Evolutionary conservation across 148 eudicot species (phyloP), one percentile per base, ranked within the genome.

Genomic region (Chenopodium album): DNA sequence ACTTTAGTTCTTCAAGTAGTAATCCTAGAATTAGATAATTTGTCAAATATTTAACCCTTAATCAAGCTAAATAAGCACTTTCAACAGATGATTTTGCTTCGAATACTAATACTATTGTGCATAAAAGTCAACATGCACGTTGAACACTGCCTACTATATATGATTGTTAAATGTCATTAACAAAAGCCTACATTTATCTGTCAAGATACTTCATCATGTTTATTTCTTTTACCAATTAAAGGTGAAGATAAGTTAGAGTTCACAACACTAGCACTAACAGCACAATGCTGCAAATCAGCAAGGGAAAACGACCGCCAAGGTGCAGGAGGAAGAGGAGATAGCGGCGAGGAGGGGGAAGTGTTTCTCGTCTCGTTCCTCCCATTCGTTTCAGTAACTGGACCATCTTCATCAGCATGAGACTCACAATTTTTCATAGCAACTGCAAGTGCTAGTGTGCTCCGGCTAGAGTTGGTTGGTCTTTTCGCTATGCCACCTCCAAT

Each of bases 221-320:
- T 85, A 81, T 29, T 73, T 77, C 84, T 71, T 69, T 85, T 77
- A 19, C 87, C 84, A 74, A 78, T 77, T 44, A 80, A 77, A 23
- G 82, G 59, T 13, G 81, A 77, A 5, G 78, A 54, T 78, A 85
- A 56, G 69, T 77, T 85, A 76, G 83, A 64, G 60, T 72, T 80
- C 29, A 76, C 66, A 67, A 59, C n/a, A 64, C 84, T 80, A 32
- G 83, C 79, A 77, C 73, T 84, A 22, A 83, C 78, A 56, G 77
- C 86, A 84, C 88, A 86, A 11, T 90, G 87, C 80, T 89, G 92
- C 79, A 91, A 75, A 87, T 93, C 95, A 66, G 88, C 89, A 16
- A 92, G 76, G 11, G 95, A 93, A 71, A 88, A 92, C 1, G 95
- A 93, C 72, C 94, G 77, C 92, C 91, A 89, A 23, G 78, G 75